A percentile compares a stretch with the other conserved stretches of the same genome.
Conservation (phyloP, 805 yeast species). For the Yarrowia deformans region DNA sequence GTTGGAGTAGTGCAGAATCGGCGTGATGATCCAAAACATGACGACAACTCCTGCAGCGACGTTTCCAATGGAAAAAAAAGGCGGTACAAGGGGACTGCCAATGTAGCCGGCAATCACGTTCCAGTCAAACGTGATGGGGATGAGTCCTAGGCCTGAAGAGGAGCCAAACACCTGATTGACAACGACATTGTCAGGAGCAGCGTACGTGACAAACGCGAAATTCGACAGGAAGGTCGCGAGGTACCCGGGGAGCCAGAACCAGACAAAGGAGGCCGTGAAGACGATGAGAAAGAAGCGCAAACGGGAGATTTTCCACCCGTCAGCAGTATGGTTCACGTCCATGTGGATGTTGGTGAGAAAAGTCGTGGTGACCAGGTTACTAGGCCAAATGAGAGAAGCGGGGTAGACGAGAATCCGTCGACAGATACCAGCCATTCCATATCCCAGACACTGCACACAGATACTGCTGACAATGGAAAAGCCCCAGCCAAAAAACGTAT, state of each 20-base stretch:
- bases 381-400: conserved; percentile 75
- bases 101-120: conserved; percentile 62
- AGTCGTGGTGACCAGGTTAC: conserved; percentile 65
- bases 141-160: conserved; percentile 64
- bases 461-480: conserved; percentile 60
- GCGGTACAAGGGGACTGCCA: conserved; percentile 71
- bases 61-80: conserved; percentile 57
- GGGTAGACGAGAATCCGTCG: conserved; percentile 68
- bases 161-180: conserved; percentile 72
- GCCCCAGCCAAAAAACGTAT: conserved; percentile 57
- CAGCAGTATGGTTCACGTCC: conserved; percentile 59
- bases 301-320: conserved; percentile 68
- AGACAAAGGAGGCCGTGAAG: conserved; percentile 54
- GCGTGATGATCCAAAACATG: conserved; percentile 61
- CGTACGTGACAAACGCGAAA: conserved; percentile 71
- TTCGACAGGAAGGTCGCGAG: conserved; percentile 64
- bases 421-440: conserved; percentile 69
- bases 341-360: conserved; percentile 62
- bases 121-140: conserved; percentile 77
- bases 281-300: conserved; percentile 58
- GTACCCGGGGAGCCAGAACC: conserved; percentile 69
- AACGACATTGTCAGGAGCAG: conserved; percentile 62
- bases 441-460: conserved; percentile 70
- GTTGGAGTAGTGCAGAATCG: conserved; percentile 62
- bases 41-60: conserved; percentile 58